A percentile compares a stretch with the other conserved stretches of the same genome.
These are phyloP conservation scores for Codiaeum variegatum DNA, from an alignment of 441 rosid species.

Conservation along the genomic window DNA sequence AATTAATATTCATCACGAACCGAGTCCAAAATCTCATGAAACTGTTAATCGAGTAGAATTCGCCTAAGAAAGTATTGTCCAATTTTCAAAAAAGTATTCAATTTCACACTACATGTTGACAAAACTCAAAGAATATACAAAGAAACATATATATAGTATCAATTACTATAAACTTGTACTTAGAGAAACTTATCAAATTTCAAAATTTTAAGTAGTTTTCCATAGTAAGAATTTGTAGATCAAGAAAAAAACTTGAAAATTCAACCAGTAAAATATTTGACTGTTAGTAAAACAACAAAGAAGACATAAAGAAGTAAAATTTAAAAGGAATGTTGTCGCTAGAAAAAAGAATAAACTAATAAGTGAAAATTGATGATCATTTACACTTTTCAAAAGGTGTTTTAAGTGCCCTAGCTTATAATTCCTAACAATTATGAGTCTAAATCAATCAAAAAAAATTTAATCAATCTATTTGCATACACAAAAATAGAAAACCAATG, in stretches of 20 bases:
- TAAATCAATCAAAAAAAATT: not conserved
- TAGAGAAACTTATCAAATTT: not conserved
- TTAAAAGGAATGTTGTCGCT: not conserved
- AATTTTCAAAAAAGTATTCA: not conserved
- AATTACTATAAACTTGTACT: not conserved
- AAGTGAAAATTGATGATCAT: not conserved
- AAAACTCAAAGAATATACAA: not conserved
- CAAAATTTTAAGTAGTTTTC: not conserved
- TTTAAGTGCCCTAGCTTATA: not conserved
- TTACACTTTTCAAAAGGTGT: constrained; percentile 9
- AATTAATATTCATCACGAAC: not conserved
- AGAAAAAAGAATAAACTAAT: not conserved
- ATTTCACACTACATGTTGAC: not conserved
- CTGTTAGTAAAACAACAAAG: not conserved
- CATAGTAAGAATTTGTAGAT: not conserved
- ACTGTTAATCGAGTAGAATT: not conserved
- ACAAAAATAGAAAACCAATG: not conserved
- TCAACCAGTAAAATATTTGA: not conserved
- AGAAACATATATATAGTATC: not conserved
- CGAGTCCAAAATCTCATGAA: not conserved
- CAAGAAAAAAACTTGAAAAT: not conserved
- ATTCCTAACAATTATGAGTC: not conserved
- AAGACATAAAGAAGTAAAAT: not conserved
- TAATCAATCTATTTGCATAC: not conserved
- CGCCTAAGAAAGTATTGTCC: no score